A percentile compares a stretch with the other conserved stretches of the same genome.
phyloP scores from a whole-genome alignment of 2,329 filamentous ascomycete species.

The Knoxdaviesia proteae region DNA sequence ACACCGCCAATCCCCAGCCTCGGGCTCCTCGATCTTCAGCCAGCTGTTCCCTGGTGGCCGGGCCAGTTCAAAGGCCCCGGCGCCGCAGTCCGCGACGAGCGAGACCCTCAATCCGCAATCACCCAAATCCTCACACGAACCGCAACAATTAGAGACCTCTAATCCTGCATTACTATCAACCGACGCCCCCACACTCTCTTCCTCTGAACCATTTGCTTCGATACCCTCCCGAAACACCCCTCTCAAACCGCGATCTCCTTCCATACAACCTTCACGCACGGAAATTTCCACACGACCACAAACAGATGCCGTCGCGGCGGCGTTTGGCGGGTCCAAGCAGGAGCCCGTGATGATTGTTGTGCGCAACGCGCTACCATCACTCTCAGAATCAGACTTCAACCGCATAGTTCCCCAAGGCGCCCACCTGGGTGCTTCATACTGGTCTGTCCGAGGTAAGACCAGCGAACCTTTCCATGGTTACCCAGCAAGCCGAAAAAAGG shows the following conservation, averaged over 20 bases:
- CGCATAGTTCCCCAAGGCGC: conserved; percentile 39
- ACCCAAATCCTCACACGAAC: no score
- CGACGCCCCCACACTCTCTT: neutral
- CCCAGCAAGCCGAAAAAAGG: conserved; percentile 2
- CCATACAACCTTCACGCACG: neutral
- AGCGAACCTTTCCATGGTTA: neutral
- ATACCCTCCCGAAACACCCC: neutral
- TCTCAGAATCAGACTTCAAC: conserved; percentile 44
- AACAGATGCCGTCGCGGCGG: no score
- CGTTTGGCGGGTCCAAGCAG: neutral
- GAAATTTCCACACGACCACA: no score
- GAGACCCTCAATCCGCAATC: no score
- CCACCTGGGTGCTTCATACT: conserved; percentile 48
- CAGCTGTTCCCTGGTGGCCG: conserved; percentile 1
- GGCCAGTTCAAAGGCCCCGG: no score
- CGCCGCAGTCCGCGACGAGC: no score
- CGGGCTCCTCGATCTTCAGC: conserved; percentile 3
- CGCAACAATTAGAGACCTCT: no score
- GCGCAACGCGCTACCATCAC: no score
- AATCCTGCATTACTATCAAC: no score
- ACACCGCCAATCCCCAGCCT: no score
- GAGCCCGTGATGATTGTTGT: neutral
- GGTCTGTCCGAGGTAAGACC: conserved; percentile 28
- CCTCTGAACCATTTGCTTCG: neutral
- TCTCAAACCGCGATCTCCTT: neutral